Base-by-base conservation (phyloP, 2,329 filamentous ascomycete species). In the Leptodontidium sp. region DNA sequence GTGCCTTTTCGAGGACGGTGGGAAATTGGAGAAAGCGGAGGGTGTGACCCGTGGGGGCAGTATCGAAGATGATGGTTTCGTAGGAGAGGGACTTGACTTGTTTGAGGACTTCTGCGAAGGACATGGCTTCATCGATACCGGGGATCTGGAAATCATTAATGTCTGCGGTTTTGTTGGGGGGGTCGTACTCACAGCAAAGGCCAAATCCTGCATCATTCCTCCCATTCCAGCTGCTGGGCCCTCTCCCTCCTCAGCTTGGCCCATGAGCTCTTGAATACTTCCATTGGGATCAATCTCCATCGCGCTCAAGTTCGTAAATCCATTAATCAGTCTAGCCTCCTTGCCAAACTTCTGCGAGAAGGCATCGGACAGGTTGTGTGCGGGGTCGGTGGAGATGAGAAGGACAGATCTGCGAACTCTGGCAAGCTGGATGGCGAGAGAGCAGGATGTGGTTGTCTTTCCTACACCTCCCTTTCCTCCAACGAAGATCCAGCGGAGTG, bases 271-370 rank as follows among this genome's bases (percentile, higher is more conserved):
- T 82, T 98, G 96, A 81, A 99, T 97, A 78, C 93, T 97, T 59
- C 95, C 96, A 79, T 97, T 98, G 64, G 96, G 96, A 78, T 99
- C 96, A 76, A 99, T 98, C 83, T 99, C 96, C 96, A 99, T 99
- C 71, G 96, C 96, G 79, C 93, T 97, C 74, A 99, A 85, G 81
- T 98, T 98, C 43, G 91, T 89, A 78, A 97, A 98, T 75, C 96
- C 96, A 75, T 97, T 91, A 73, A 99, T 87, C 49, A 97, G 89
- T 72, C 94, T 90, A 65, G 96, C 96, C 82, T 99, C 96, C 86
- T 99, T 99, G 84, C 96, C 96, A 78, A 99, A 99, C 84, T 99
- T 99, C 82, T 99, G 95, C 75, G 93, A 93, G 82, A 99, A 99
- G 70, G 96, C 96, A 84, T 99, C 96, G 75, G 92, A 96, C 72